Evolutionary conservation across 768 basidiomycete species (phyloP).

Genomic region (Mycena pura): DNA sequence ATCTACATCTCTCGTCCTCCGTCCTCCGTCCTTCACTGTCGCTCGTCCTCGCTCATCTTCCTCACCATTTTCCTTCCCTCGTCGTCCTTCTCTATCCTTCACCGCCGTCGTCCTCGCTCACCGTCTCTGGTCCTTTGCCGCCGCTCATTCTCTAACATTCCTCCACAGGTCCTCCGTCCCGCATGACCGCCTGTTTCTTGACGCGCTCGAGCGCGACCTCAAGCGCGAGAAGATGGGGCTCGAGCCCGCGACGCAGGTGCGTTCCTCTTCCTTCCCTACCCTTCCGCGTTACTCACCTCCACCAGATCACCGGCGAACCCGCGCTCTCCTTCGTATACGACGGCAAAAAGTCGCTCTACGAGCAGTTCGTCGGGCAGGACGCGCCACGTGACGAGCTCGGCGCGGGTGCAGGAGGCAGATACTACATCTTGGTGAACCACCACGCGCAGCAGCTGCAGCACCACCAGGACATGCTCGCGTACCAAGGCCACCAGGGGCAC

Average conservation of each 20-base stretch:
- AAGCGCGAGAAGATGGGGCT: constrained; percentile 93
- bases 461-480: constrained; percentile 37
- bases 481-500: constrained; percentile 18
- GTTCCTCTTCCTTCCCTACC: not conserved
- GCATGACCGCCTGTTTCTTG: constrained; percentile 95
- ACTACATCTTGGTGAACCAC: constrained; percentile 5
- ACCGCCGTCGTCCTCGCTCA: no score
- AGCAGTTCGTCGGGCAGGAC: constrained; percentile 87
- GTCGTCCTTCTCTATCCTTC: no score
- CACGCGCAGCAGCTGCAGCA: constrained; percentile 34
- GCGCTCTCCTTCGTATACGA: constrained; percentile 91
- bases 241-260: constrained; percentile 77
- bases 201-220: constrained; percentile 94
- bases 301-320: constrained; percentile 69
- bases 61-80: no score
- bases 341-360: constrained; percentile 82
- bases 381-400: constrained; percentile 61
- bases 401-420: constrained; percentile 6
- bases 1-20: no score
- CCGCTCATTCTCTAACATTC: no score
- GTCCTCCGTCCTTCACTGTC: no score
- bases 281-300: not conserved
- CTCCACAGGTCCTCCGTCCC: constrained; percentile 93
- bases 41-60: no score
- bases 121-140: no score